Percentiles rank a stretch among this genome's conserved stretches.
phyloP scores from a whole-genome alignment of 2,329 filamentous ascomycete species.

The Botrytis squamosa region DNA sequence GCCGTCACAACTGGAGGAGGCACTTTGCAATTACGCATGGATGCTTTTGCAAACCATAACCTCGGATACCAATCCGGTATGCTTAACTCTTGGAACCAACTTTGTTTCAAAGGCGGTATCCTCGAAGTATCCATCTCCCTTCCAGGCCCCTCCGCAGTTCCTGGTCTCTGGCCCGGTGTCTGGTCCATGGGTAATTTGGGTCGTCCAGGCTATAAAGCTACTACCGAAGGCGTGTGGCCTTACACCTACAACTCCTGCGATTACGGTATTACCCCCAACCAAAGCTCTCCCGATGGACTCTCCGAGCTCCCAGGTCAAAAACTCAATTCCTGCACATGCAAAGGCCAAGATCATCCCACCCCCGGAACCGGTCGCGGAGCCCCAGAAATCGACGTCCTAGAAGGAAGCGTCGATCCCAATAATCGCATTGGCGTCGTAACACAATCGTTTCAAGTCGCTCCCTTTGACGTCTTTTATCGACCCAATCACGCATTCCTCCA shows the following conservation, averaged over 20 bases:
- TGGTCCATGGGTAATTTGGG: constrained; percentile 57
- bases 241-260: constrained; percentile 56
- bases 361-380: constrained; percentile 63
- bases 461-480: constrained; percentile 47
- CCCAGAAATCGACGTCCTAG: constrained; percentile 70
- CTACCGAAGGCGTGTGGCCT: constrained; percentile 55
- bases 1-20: constrained; percentile 50
- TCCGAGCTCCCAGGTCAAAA: constrained; percentile 67
- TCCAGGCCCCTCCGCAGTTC: constrained; percentile 49
- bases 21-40: constrained; percentile 47
- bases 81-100: constrained; percentile 53
- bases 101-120: constrained; percentile 55
- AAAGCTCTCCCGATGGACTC: constrained; percentile 63
- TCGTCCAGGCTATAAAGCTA: constrained; percentile 50
- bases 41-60: constrained; percentile 47
- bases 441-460: constrained; percentile 42
- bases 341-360: constrained; percentile 61
- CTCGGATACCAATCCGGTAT: constrained; percentile 50
- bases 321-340: constrained; percentile 64
- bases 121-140: constrained; percentile 53
- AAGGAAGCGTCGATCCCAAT: constrained; percentile 50
- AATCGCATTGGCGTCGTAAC: constrained; percentile 41
- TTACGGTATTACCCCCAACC: constrained; percentile 67
- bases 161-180: constrained; percentile 52
- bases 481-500: constrained; percentile 53